Evolutionary conservation across 129 eudicot species (phyloP).

Genomic region (Silybum marianum): DNA sequence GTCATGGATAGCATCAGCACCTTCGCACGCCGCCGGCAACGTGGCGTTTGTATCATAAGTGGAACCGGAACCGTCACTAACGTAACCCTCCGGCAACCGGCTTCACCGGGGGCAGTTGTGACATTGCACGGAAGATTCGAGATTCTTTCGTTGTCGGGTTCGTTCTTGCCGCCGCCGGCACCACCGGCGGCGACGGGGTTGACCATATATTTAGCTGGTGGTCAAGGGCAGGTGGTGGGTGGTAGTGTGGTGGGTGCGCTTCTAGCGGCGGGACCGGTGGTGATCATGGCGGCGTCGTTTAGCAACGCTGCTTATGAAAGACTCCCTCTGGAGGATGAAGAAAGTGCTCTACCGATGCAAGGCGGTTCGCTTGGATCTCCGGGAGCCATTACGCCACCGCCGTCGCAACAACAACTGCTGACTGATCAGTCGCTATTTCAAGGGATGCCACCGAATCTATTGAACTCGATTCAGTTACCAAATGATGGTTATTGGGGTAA

Average conservation of each 20-base stretch:
- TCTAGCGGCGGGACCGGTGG: conserved; percentile 74
- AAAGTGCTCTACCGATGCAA: conserved; percentile 41
- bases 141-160: conserved; percentile 70
- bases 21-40: conserved; percentile 69
- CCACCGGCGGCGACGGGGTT: conserved; percentile 73
- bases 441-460: conserved; percentile 61
- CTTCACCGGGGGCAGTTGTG: conserved; percentile 59
- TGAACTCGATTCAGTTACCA: conserved; percentile 61
- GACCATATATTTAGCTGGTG: conserved; percentile 75
- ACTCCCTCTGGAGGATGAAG: conserved; percentile 76
- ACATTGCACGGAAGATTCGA: conserved; percentile 77
- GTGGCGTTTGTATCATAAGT: conserved; percentile 75
- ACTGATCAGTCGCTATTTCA: conserved; percentile 58
- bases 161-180: conserved; percentile 81
- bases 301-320: conserved; percentile 83
- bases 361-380: conserved; percentile 69
- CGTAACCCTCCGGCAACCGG: conserved; percentile 73
- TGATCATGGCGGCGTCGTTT: conserved; percentile 81
- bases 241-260: conserved; percentile 75
- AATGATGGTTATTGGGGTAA: conserved; percentile 67
- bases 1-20: conserved; percentile 64
- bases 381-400: conserved; percentile 40
- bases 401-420: conserved; percentile 43
- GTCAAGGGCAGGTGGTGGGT: conserved; percentile 88
- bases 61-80: conserved; percentile 73